These are phyloP conservation scores for Pseudogymnoascus sp. DNA, from an alignment of 2,329 filamentous ascomycete genomes.

Conservation along the genomic window DNA sequence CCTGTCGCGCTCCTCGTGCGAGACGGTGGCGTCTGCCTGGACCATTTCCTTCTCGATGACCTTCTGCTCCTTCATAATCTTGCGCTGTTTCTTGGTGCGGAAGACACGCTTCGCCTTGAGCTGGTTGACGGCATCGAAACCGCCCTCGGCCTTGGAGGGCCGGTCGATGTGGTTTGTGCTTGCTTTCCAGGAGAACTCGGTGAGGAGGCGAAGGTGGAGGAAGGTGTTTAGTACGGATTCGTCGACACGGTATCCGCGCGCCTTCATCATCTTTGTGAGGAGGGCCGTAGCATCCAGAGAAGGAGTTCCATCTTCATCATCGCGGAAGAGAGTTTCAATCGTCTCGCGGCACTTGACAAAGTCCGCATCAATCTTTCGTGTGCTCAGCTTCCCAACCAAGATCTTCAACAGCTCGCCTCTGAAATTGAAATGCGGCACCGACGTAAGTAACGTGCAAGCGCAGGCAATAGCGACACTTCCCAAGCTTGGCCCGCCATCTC, in stretches of 20 bases:
- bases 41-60: constrained; percentile 87
- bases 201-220: constrained; percentile 77
- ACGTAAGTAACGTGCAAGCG: constrained; percentile 68
- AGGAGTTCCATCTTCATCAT: constrained; percentile 84
- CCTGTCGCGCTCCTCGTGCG: constrained; percentile 83
- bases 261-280: constrained; percentile 92
- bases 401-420: constrained; percentile 81
- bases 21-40: constrained; percentile 82
- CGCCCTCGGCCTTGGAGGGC: constrained; percentile 37
- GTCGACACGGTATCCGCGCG: constrained; percentile 71
- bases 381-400: constrained; percentile 73
- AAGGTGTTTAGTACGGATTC: constrained; percentile 87
- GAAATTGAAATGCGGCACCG: constrained; percentile 97
- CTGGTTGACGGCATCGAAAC: constrained; percentile 43
- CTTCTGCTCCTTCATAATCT: constrained; percentile 77
- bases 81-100: constrained; percentile 79
- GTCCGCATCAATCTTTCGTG: constrained; percentile 61
- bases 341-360: constrained; percentile 71
- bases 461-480: constrained; percentile 76
- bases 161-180: constrained; percentile 69
- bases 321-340: constrained; percentile 70
- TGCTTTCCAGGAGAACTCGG: constrained; percentile 77
- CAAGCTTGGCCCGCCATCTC: constrained; percentile 41
- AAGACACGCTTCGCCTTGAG: constrained; percentile 73
- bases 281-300: constrained; percentile 80